Evolutionary conservation across 768 basidiomycete genomes (phyloP), one percentile per base, ranked within the genome.

Genomic region (Hebeloma cylindrosporum): DNA sequence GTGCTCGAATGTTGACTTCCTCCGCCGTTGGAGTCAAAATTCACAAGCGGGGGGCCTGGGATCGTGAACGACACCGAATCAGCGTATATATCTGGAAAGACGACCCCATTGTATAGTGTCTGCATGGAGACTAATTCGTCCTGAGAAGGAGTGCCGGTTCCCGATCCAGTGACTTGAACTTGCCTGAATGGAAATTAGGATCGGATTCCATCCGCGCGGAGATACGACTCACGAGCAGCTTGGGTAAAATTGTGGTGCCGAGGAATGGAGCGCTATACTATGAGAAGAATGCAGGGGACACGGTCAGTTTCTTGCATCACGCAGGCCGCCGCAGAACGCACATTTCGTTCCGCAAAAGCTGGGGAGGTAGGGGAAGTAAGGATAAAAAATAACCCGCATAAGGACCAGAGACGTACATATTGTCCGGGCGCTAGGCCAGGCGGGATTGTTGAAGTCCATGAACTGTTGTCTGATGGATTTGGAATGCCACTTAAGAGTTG

Each of bases 261-360:
- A 53, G 13, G 69, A 69, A 54, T 77, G 75, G 47, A 78, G 61
- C 10, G 75, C 75, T 25, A 77, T 58, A 40, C 74, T 74, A 38
- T 16, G 46, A 34, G 25, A 45, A 36, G 17, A 23, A 34, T 7
- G 37, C 41, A 11, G 45, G 43, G 51, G 25, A 22, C 50, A 41
- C 25, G 16, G 25, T 43, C 31, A 17, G 18, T 18, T n/a, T 14
- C 21, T 14, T 26, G 31, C 39, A 41, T 41, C 8, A 50, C 39
- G 28, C 37, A 28, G 35, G 29, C 28, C 27, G 4, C n/a, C n/a
- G n/a, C n/a, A 39, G 10, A 25, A 56, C 68, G 35, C 55, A 73
- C 74, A 77, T 74, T 62, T 77, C 74, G 49, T 76, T 63, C 21
- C 74, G 70, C 32, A 76, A 61, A 37, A 77, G 61, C 75, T 77